Evolutionary conservation across 768 basidiomycete species (phyloP).

Genomic region (Suillus decipiens): DNA sequence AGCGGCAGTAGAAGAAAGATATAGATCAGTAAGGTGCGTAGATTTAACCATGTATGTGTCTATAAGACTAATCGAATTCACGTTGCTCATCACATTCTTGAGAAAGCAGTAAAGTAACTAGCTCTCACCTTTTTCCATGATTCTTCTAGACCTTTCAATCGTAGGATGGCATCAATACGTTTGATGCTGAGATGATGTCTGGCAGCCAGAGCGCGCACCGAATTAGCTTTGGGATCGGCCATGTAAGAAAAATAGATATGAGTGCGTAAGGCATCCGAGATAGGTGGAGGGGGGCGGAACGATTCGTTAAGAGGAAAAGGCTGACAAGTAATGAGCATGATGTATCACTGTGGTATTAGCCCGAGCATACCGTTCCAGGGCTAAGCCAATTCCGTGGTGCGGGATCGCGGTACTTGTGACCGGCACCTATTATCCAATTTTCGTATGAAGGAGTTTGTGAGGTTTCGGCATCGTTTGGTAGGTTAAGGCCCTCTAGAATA

Average conservation of each 20-base stretch:
- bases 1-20: neutral
- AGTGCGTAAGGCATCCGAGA: slow-evolving; percentile 61
- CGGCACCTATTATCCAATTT: slow-evolving; percentile 21
- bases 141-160: slow-evolving; percentile 77
- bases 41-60: slow-evolving; percentile 76
- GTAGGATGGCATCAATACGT: slow-evolving; percentile 80
- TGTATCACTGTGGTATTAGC: slow-evolving; percentile 6
- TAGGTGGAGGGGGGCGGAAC: slow-evolving; percentile 78
- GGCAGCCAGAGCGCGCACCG: slow-evolving; percentile 59
- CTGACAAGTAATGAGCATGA: slow-evolving; percentile 37
- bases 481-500: slow-evolving; percentile 18
- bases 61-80: slow-evolving; percentile 94
- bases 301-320: slow-evolving; percentile 86
- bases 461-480: slow-evolving; percentile 17
- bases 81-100: slow-evolving; percentile 53
- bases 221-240: slow-evolving; percentile 54
- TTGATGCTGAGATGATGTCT: slow-evolving; percentile 69
- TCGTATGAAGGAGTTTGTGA: slow-evolving; percentile 11
- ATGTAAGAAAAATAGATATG: slow-evolving; percentile 64
- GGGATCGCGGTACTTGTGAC: slow-evolving; percentile 26
- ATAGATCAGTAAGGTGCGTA: slow-evolving; percentile 24
- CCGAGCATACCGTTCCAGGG: slow-evolving; percentile 51
- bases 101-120: slow-evolving; percentile 12
- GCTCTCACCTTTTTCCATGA: slow-evolving; percentile 69
- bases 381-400: slow-evolving; percentile 65